Conservation (phyloP, 805 yeast species). For the Blastobotrys terrestris region DNA sequence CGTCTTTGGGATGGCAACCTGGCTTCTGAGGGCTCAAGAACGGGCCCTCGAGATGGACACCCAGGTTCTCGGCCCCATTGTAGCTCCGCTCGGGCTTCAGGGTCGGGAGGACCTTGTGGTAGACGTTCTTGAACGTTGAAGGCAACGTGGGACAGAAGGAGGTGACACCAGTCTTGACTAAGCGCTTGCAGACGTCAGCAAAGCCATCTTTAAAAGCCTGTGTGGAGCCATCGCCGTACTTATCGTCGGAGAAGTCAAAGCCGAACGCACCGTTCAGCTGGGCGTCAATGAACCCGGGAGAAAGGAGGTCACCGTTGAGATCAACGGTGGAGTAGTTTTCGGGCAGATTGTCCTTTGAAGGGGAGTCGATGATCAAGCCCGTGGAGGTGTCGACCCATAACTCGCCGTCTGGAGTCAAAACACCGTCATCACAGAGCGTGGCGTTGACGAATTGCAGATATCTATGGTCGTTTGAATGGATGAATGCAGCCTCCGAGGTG, state of each 20-base stretch:
- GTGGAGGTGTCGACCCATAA: constrained; percentile 38
- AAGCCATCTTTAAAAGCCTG: constrained; percentile 19
- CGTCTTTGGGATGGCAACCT: constrained; percentile 48
- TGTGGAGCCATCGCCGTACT: constrained; percentile 28
- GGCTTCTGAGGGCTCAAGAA: constrained; percentile 44
- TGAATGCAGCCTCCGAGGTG: constrained; percentile 27
- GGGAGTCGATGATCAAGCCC: constrained; percentile 36
- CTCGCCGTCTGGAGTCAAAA: constrained; percentile 28
- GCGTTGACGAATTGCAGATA: constrained; percentile 18
- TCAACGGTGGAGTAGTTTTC: constrained; percentile 32
- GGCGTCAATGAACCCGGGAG: constrained; percentile 53
- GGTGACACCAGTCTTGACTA: constrained; percentile 49
- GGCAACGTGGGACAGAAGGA: constrained; percentile 53
- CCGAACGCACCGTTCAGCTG: constrained; percentile 57
- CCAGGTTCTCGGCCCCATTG: constrained; percentile 33
- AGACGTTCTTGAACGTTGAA: constrained; percentile 44
- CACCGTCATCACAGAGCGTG: constrained; percentile 21
- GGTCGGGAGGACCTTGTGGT: constrained; percentile 41
- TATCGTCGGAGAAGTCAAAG: constrained; percentile 41
- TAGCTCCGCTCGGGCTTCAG: constrained; percentile 33
- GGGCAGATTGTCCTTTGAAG: constrained; percentile 20
- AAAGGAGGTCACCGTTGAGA: constrained; percentile 40
- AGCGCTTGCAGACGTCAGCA: constrained; percentile 16
- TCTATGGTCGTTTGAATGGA: background rate
- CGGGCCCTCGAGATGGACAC: constrained; percentile 59